phyloP scores from a whole-genome alignment of 2,329 filamentous ascomycete species.

The Colletotrichum ledebouriae region DNA sequence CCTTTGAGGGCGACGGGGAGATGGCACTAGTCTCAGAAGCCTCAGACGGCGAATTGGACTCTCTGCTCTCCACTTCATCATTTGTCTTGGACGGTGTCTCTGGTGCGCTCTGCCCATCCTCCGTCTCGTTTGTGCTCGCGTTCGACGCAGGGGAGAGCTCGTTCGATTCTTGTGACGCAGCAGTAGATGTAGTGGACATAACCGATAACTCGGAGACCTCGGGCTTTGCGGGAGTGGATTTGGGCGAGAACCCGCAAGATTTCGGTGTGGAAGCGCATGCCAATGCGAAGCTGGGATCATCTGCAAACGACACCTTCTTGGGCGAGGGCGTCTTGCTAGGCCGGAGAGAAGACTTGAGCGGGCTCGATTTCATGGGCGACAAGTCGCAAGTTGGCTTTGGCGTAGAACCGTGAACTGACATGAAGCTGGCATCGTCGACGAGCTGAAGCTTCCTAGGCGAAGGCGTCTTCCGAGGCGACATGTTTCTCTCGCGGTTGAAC shows the following conservation, averaged over 20 bases:
- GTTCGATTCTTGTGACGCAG: neutral
- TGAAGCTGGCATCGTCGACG: slow-evolving; percentile 28
- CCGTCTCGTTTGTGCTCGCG: neutral
- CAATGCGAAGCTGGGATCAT: slow-evolving; percentile 22
- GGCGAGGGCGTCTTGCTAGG: slow-evolving; percentile 23
- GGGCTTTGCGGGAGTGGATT: slow-evolving; percentile 28
- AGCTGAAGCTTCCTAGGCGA: slow-evolving; percentile 19
- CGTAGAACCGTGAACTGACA: slow-evolving; percentile 5
- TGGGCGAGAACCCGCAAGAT: slow-evolving; percentile 7
- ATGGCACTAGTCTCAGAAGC: neutral
- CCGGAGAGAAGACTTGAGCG: slow-evolving; percentile 11
- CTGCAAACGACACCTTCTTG: slow-evolving; percentile 36
- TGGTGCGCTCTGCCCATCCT: neutral
- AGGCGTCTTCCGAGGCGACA: slow-evolving; percentile 14
- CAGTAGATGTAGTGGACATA: slow-evolving; percentile 26
- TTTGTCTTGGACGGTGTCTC: slow-evolving; percentile 10
- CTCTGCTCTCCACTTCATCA: neutral
- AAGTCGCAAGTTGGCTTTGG: slow-evolving; percentile 15
- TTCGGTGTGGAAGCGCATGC: slow-evolving; percentile 18
- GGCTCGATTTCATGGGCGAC: slow-evolving; percentile 17
- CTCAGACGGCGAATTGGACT: neutral
- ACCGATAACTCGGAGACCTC: slow-evolving; percentile 25
- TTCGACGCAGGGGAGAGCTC: slow-evolving; percentile 10
- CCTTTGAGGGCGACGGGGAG: slow-evolving; percentile 11
- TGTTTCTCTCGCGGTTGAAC: neutral